Evolutionary conservation across 1,284 basidiomycete genomes (phyloP), one percentile per base, ranked within the genome.

Genomic region (Bondarzewia mesenterica): DNA sequence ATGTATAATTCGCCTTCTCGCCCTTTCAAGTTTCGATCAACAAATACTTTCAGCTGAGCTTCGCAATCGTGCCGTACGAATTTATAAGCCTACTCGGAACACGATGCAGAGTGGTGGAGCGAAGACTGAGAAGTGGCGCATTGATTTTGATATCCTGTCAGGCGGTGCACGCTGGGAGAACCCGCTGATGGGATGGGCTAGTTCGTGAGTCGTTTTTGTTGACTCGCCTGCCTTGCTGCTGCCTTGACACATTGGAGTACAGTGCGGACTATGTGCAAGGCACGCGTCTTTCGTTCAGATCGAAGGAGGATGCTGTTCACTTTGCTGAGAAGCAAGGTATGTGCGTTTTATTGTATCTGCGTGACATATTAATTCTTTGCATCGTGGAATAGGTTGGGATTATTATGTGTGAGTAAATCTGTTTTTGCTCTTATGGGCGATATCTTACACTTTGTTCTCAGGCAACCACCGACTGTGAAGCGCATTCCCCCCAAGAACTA

Each of bases 241-340:
- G 50, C 40, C 4, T 22, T 32, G 45, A 18, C 43, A 32, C 44
- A 40, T 37, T 50, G 27, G 42, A 32, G 18, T 15, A 5, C 36
- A 93, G 92, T 49, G 95, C 92, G 52, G 95, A 99, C 69, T 98
- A 97, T 70, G 89, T 98, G 85, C 95, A 99, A 67, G 93, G 89
- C 25, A 90, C 90, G 2, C 81, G 85, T 15, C 59, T 98, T 60
- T 80, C 85, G 39, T 99, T 99, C 80, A 78, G 79, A 57, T 84
- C 82, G 46, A 91, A 89, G 69, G 92, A 94, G 63, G 93, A 93
- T 61, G 95, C 96, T 21, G 77, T 96, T 53, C 88, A 92, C 63
- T 99, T 99, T 60, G 88, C 89, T 36, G 89, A 92, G 73, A 92
- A 91, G 70, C 90, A 93, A 75, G 89, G 89, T 84, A 57, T 47